Evolutionary conservation across 495 filamentous ascomycete species (phyloP).

Genomic region (Tuber magnatum): DNA sequence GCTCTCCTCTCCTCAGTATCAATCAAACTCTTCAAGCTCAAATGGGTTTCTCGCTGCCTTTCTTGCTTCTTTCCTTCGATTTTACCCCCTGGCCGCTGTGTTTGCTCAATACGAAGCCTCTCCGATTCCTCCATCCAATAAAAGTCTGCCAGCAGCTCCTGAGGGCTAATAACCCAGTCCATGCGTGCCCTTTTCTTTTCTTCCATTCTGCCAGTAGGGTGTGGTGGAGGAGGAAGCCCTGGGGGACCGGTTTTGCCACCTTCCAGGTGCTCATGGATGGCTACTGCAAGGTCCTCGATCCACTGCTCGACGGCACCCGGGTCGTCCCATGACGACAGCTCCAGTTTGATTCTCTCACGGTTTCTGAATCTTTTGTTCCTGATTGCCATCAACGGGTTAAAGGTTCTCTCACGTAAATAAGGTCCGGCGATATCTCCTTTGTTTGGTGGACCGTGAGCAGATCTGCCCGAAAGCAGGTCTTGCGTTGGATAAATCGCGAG

Average conservation of each 20-base stretch:
- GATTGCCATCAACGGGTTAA: slow-evolving; percentile 39
- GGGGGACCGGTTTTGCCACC: slow-evolving; percentile 9
- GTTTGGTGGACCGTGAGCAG: slow-evolving; percentile 5
- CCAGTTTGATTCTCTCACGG: slow-evolving; percentile 38
- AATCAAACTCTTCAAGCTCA: slow-evolving; percentile 24
- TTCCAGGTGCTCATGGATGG: slow-evolving; percentile 18
- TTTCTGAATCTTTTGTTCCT: slow-evolving; percentile 37
- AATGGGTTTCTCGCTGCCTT: slow-evolving; percentile 17
- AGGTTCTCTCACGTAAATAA: slow-evolving; percentile 18
- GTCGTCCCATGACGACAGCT: slow-evolving; percentile 39
- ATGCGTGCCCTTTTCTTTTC: slow-evolving; percentile 37
- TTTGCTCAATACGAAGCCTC: slow-evolving; percentile 15
- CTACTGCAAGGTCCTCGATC: slow-evolving; percentile 34
- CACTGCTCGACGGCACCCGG: slow-evolving; percentile 34
- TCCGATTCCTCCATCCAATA: slow-evolving; percentile 38
- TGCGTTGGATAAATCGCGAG: slow-evolving; percentile 28
- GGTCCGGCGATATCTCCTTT: background rate
- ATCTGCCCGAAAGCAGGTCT: slow-evolving; percentile 8
- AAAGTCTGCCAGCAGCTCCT: slow-evolving; percentile 40
- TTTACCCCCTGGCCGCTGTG: slow-evolving; percentile 5
- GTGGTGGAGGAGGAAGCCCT: slow-evolving; percentile 32
- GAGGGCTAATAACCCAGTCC: slow-evolving; percentile 36
- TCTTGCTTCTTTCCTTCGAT: slow-evolving; percentile 15
- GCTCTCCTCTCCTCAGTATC: slow-evolving; percentile 29
- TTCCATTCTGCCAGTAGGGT: slow-evolving; percentile 15